Evolutionary conservation across 768 basidiomycete genomes (phyloP), one percentile per base, ranked within the genome.

Genomic region (Agaricus sinodeliciosus): DNA sequence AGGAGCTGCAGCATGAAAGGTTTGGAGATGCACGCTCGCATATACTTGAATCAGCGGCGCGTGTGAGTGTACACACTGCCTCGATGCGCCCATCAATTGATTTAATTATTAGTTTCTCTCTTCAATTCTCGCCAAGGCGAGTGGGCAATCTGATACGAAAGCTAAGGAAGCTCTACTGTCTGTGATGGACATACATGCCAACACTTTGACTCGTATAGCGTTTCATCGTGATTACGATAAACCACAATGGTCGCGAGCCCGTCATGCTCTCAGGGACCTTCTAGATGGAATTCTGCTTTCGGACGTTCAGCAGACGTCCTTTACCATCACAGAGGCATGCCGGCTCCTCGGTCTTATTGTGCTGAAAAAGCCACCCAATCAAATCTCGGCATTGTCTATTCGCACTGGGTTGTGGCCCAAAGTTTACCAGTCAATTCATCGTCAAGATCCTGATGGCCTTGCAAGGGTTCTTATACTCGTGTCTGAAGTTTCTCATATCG

Each of bases 1-100:
- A 88, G 62, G 84, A 90, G 57, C 67, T 89, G 16, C 92, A 94
- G 62, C 89, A 92, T 58, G 80, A 84, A 52, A 77, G 87, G 3
- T 87, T 89, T 62, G 66, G 72, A 45, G 69, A 73, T 22, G 68
- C 79, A 18, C 77, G 85, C 13, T 82, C 88, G 1, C 67, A 69
- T 19, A 77, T 83, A 15, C 80, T 92, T 68, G 63, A 72, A 25
- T 70, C 77, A 27, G 84, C 85, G 3, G 68, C 82, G 42, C 73
- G 76, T 58, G 94, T 92, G 62, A 69, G 86, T 71, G 26, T 39
- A 15, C 13, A 12, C 19, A 18, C 36, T 4, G n/a, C n/a, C 2
- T 15, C 31, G 4, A 5, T 9, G 9, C 11, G 27, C 31, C n/a
- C 18, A 18, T 16, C 11, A 34, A 40, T 48, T n/a, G 41, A 48